Percentiles rank a stretch among this genome's conserved stretches.
phyloP scores from a whole-genome alignment of 2,329 filamentous ascomycete genomes.

The Nigrospora osmanthi region DNA sequence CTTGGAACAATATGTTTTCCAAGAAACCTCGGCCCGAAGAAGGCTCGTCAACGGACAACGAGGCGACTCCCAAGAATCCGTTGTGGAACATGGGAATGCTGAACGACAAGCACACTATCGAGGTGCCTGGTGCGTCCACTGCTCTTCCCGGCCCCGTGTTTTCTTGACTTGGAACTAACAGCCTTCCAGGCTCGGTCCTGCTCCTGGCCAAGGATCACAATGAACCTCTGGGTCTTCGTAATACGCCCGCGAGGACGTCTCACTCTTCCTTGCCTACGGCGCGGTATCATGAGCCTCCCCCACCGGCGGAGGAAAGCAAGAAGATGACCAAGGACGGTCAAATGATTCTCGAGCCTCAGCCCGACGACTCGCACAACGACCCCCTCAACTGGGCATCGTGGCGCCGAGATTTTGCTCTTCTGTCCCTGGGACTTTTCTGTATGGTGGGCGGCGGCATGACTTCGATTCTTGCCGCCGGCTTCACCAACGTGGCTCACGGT shows the following conservation, averaged over 20 bases:
- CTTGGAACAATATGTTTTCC: slow-evolving; percentile 11
- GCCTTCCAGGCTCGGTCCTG: slow-evolving; percentile 45
- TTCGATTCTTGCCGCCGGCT: slow-evolving; percentile 81
- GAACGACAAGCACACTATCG: slow-evolving; percentile 71
- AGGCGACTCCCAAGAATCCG: slow-evolving; percentile 8
- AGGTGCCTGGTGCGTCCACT: slow-evolving; percentile 66
- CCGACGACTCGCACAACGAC: slow-evolving; percentile 84
- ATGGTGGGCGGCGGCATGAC: slow-evolving; percentile 92
- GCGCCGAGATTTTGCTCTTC: slow-evolving; percentile 69
- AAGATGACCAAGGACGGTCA: slow-evolving; percentile 76
- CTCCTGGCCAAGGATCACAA: slow-evolving; percentile 48
- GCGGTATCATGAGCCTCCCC: slow-evolving; percentile 26
- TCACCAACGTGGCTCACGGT: slow-evolving; percentile 64
- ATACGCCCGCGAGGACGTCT: slow-evolving; percentile 48
- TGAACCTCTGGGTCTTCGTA: slow-evolving; percentile 50
- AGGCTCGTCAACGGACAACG: slow-evolving; percentile 1
- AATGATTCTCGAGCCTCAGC: slow-evolving; percentile 86
- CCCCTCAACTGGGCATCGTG: slow-evolving; percentile 86
- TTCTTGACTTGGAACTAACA: background rate
- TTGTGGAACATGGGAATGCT: slow-evolving; percentile 69
- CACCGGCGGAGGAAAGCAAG: slow-evolving; percentile 26
- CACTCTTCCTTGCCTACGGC: slow-evolving; percentile 48
- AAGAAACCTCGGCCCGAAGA: slow-evolving; percentile 4
- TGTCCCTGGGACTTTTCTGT: slow-evolving; percentile 85
- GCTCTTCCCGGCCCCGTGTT: background rate